Evolutionary conservation across 2,329 filamentous ascomycete species (phyloP).

Genomic region (Ophiocordyceps sinensis): DNA sequence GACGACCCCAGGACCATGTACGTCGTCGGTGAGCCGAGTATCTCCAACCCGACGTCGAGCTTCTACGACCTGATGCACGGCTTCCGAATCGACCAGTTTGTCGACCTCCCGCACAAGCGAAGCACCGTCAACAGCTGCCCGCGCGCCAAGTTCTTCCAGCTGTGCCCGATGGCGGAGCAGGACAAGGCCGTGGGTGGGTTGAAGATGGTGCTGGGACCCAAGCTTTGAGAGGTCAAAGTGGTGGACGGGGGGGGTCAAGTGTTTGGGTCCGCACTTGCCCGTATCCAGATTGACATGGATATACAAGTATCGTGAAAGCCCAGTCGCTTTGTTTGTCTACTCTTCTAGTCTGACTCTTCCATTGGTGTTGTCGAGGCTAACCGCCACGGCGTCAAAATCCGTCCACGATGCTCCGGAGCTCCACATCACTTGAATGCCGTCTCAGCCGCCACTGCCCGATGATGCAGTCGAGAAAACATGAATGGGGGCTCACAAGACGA

Average conservation of each 20-base stretch:
- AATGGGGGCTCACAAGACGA: neutral
- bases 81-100: slow-evolving; percentile 56
- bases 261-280: too few relatives aligned
- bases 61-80: slow-evolving; percentile 64
- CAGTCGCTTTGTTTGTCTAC: too few relatives aligned
- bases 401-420: neutral
- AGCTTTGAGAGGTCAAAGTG: slow-evolving; percentile 23
- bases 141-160: slow-evolving; percentile 55
- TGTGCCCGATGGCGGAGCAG: slow-evolving; percentile 43
- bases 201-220: slow-evolving; percentile 36
- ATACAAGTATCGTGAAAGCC: too few relatives aligned
- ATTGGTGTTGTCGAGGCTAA: too few relatives aligned
- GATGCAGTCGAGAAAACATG: too few relatives aligned
- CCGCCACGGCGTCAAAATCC: neutral
- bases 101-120: slow-evolving; percentile 59
- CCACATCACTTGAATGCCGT: too few relatives aligned
- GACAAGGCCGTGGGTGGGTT: slow-evolving; percentile 42
- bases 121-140: slow-evolving; percentile 52
- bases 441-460: too few relatives aligned
- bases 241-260: neutral
- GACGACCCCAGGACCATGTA: slow-evolving; percentile 43
- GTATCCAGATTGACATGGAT: too few relatives aligned
- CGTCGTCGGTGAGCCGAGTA: slow-evolving; percentile 57
- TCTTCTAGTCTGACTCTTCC: too few relatives aligned
- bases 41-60: slow-evolving; percentile 53